These are phyloP conservation scores for Excoecaria agallocha DNA, from an alignment of 345 rosid genomes.

Conservation along the genomic window DNA sequence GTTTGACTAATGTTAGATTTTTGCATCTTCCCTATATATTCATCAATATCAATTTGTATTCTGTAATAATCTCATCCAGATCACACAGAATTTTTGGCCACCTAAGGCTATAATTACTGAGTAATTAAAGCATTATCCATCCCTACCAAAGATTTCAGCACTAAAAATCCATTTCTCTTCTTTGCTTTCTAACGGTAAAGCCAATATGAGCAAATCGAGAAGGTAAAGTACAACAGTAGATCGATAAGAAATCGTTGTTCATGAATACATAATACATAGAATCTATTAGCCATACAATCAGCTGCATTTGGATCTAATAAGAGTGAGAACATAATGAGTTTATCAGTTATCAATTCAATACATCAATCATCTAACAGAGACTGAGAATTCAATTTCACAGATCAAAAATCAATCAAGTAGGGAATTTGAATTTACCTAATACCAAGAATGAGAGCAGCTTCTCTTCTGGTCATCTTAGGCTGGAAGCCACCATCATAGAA, in stretches of 20 bases:
- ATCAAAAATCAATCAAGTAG: background rate
- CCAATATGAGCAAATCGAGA: background rate
- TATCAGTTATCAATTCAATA: background rate
- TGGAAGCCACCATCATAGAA: constrained; percentile 82
- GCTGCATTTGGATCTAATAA: background rate
- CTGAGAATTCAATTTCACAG: background rate
- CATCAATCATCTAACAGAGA: background rate
- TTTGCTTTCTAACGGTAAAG: background rate
- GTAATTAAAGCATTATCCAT: background rate
- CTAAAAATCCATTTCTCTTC: background rate
- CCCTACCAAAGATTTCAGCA: background rate
- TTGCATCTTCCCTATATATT: no score
- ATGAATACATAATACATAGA: background rate
- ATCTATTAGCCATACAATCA: background rate
- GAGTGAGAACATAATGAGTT: background rate
- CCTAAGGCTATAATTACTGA: background rate
- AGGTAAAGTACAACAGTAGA: background rate
- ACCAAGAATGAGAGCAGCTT: constrained; percentile 79
- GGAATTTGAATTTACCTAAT: constrained; percentile 41
- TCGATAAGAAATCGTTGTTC: background rate
- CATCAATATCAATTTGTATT: background rate
- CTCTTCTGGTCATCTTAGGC: constrained; percentile 68
- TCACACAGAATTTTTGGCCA: background rate
- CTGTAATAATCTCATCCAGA: background rate
- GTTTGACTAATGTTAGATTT: no score